phyloP scores from a whole-genome alignment of 345 rosid species.

The Bruguiera sexangula region DNA sequence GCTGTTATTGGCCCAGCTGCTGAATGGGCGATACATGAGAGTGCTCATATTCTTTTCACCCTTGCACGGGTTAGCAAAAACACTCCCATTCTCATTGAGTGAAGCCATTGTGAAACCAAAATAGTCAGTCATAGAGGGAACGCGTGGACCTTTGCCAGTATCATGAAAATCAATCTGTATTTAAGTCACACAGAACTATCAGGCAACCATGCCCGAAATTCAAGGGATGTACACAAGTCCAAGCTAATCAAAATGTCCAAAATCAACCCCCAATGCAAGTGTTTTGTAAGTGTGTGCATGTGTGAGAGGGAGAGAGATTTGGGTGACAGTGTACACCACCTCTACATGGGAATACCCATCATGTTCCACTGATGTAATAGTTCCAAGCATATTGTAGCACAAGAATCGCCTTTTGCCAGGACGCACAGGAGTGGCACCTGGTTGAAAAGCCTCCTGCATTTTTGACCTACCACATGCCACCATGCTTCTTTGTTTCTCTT shows the following conservation, averaged over 20 bases:
- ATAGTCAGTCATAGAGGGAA: conserved; percentile 92
- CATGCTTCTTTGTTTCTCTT: conserved; percentile 33
- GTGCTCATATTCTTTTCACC: conserved; percentile 93
- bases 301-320: background rate
- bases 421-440: conserved; percentile 73
- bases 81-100: conserved; percentile 80
- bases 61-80: conserved; percentile 88
- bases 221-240: too few relatives aligned
- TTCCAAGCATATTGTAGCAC: conserved; percentile 94
- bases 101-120: conserved; percentile 97
- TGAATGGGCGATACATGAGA: conserved; percentile 86
- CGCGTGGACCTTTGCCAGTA: conserved; percentile 85
- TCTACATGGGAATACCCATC: conserved; percentile 94
- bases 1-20: conserved; percentile 85
- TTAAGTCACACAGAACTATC: conserved; percentile 19
- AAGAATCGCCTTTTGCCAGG: conserved; percentile 74
- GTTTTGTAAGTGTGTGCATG: too few relatives aligned
- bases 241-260: too few relatives aligned
- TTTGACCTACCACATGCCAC: conserved; percentile 41
- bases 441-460: conserved; percentile 93
- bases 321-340: conserved; percentile 34
- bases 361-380: conserved; percentile 78
- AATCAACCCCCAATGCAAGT: too few relatives aligned
- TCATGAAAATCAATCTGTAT: conserved; percentile 94
- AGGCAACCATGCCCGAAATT: background rate